Evolutionary conservation across 768 basidiomycete species (phyloP), one percentile per base, ranked within the genome.

Genomic region (Lentinus brumalis): DNA sequence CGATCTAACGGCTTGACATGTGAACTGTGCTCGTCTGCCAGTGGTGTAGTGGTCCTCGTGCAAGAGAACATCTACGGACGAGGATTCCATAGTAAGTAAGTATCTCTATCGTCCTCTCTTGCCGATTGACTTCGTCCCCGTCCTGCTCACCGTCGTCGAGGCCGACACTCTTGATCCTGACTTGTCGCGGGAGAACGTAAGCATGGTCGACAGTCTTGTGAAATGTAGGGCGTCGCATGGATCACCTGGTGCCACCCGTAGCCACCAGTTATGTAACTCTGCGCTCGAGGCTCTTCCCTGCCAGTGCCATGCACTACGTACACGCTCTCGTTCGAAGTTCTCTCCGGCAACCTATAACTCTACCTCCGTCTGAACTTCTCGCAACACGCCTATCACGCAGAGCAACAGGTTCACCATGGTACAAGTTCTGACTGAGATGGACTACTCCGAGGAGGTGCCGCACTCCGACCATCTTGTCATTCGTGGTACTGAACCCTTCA

Each of bases 401-500:
- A 2, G 12, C 39, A 5, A 26, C 14, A 38, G 15, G 38, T 6
- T 15, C 53, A 54, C 11, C 39, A 26, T 30, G 18, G 12, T 29
- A 46, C 51, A 10, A 10, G 21, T 15, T n/a, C 26, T 32, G 8
- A 15, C 46, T 12, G 32, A 54, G 51, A 67, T 64, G 63, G 60
- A 67, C 46, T 64, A 60, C 39, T 46, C 66, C 7, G 29, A 55
- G 0, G 84, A 87, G 75, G 83, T 82, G 8, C 60, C 71, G 0
- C 84, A 82, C 66, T 85, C 83, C 26, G 64, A 78, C 12, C 71
- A 77, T 10, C 77, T 86, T 31, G 63, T 75, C 50, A 71, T 85
- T 10, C 80, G 82, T 62, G 63, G 77, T 67, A 14, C 76, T 6
- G 66, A 80, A 8, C 89, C 89, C 2, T 85, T 84, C 76, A 91